These are phyloP conservation scores for Calonectria hawksworthii DNA, from an alignment of 2,329 filamentous ascomycete genomes.

Conservation along the genomic window DNA sequence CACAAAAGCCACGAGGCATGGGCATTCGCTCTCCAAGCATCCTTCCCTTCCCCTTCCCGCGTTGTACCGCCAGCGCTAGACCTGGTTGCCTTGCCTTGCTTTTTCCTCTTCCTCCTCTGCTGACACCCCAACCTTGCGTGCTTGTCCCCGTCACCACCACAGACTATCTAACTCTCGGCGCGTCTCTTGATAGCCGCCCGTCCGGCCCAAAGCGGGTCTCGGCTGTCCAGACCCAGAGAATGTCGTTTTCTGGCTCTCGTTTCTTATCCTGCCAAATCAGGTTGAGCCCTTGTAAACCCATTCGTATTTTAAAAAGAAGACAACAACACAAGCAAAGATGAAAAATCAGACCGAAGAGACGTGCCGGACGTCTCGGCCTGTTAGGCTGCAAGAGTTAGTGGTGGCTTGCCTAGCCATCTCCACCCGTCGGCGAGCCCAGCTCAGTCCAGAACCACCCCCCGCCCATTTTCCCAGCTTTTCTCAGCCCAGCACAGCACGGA, in stretches of 20 bases:
- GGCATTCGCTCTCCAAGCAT: background rate
- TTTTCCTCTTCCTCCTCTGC: background rate
- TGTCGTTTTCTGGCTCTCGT: background rate
- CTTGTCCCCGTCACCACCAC: slow-evolving; percentile 9
- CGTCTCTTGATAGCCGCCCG: slow-evolving; percentile 5
- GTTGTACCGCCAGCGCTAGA: background rate
- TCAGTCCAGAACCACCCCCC: slow-evolving; percentile 14
- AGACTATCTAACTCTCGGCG: slow-evolving; percentile 12
- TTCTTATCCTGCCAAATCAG: background rate
- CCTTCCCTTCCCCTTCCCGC: background rate
- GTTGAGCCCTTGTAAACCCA: background rate
- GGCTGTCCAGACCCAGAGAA: background rate
- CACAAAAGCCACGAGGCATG: background rate
- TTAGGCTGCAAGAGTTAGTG: slow-evolving; percentile 23
- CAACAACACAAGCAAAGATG: background rate
- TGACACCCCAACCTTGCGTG: slow-evolving; percentile 10
- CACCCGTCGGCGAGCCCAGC: slow-evolving; percentile 18
- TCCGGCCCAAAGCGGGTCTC: background rate
- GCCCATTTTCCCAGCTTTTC: slow-evolving; percentile 7
- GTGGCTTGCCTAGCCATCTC: slow-evolving; percentile 20
- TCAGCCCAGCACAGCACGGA: slow-evolving; percentile 4
- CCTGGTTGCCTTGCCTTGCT: background rate
- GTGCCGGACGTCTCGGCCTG: slow-evolving; percentile 12
- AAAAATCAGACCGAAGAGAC: background rate
- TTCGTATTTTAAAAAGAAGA: background rate